phyloP scores from a whole-genome alignment of 768 basidiomycete species.

The Lactarius sp. region DNA sequence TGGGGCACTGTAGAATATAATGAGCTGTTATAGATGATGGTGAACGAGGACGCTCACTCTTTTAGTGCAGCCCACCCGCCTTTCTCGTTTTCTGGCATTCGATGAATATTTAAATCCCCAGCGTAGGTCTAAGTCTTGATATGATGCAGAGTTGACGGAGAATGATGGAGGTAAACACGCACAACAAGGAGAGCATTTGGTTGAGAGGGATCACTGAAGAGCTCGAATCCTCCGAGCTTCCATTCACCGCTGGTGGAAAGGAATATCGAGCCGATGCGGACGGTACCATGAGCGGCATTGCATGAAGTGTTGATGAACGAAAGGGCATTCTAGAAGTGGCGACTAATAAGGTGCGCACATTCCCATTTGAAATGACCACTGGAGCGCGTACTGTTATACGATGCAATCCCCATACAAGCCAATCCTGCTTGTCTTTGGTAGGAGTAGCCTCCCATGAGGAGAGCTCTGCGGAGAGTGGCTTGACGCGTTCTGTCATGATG shows the following conservation, averaged over 20 bases:
- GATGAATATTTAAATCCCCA: slow-evolving; percentile 52
- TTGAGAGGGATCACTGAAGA: slow-evolving; percentile 80
- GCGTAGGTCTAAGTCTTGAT: slow-evolving; percentile 54
- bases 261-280: slow-evolving; percentile 74
- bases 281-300: slow-evolving; percentile 76
- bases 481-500: slow-evolving; percentile 92
- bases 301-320: slow-evolving; percentile 86
- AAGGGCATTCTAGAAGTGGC: slow-evolving; percentile 64
- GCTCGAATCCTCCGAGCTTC: slow-evolving; percentile 93
- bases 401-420: slow-evolving; percentile 92
- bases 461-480: slow-evolving; percentile 62
- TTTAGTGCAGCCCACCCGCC: slow-evolving; percentile 79
- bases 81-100: slow-evolving; percentile 86
- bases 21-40: slow-evolving; percentile 11
- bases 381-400: slow-evolving; percentile 68
- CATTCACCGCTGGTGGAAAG: slow-evolving; percentile 93
- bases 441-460: slow-evolving; percentile 57
- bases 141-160: slow-evolving; percentile 20
- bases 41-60: slow-evolving; percentile 50
- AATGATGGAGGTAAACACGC: slow-evolving; percentile 34
- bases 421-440: slow-evolving; percentile 72
- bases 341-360: background rate
- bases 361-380: background rate
- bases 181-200: slow-evolving; percentile 77
- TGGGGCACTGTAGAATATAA: no score